phyloP scores from a whole-genome alignment of 2,329 filamentous ascomycete genomes.

The Stagonosporopsis rhizophila region DNA sequence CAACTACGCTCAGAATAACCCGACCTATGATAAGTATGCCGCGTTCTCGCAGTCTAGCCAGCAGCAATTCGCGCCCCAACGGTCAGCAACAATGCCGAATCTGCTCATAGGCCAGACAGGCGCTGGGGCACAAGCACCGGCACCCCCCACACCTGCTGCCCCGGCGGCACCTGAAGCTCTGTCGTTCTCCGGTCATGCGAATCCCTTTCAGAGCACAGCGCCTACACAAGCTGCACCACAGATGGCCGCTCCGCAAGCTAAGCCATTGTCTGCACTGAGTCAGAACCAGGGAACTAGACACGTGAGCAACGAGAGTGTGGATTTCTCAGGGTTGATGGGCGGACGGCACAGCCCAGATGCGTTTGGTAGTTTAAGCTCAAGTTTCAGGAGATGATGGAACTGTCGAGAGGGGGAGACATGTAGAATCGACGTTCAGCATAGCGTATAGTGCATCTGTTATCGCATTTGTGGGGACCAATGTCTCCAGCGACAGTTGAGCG shows the following conservation, averaged over 20 bases:
- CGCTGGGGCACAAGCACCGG: slow-evolving; percentile 29
- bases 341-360: slow-evolving; percentile 81
- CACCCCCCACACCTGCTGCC: slow-evolving; percentile 38
- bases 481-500: background rate
- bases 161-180: slow-evolving; percentile 31
- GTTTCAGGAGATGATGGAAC: slow-evolving; percentile 43
- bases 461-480: background rate
- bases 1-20: slow-evolving; percentile 24
- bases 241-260: slow-evolving; percentile 56
- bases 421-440: background rate
- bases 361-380: slow-evolving; percentile 75
- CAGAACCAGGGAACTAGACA: slow-evolving; percentile 48
- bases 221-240: slow-evolving; percentile 48
- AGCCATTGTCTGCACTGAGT: slow-evolving; percentile 60
- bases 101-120: slow-evolving; percentile 19
- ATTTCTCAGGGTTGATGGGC: slow-evolving; percentile 65
- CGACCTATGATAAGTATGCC: slow-evolving; percentile 15
- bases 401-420: background rate
- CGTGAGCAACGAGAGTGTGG: slow-evolving; percentile 74
- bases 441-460: background rate
- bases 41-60: slow-evolving; percentile 13
- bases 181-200: slow-evolving; percentile 33
- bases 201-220: slow-evolving; percentile 55
- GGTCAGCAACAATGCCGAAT: slow-evolving; percentile 22
- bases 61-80: slow-evolving; percentile 18